Base-by-base conservation (phyloP, 192 early-diverging fungal species). In the Coemansia sp. region DNA sequence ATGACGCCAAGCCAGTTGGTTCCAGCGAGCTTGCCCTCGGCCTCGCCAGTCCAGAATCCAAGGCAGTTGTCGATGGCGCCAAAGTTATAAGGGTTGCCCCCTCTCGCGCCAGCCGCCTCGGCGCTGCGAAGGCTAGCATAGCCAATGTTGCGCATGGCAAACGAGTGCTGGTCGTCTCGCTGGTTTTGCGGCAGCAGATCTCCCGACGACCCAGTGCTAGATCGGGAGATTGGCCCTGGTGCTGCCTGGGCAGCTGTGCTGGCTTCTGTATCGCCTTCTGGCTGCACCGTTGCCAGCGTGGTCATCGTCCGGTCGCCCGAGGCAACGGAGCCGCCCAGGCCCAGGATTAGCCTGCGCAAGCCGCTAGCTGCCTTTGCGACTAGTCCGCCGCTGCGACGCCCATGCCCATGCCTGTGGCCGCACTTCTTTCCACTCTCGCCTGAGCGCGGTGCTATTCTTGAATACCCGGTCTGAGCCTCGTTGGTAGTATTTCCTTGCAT, bases 401-500 rank as follows among this genome's bases (percentile, higher is more conserved):
- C 49, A 39, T 79, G 74, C 17, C 63, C 24, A 46, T 71, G 67
- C 8, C 57, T 46, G 57, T 73, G 74, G 9, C 62, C 58, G 64
- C 68, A 42, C 17, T 46, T 25, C 59, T 65, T 40, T 39, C 47
- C n/a, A 20, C 61, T 39, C 56, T 68, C 67, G 22, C 8, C 46
- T 11, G 22, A 20, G 24, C 4, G 46, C 40, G 76, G 63, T 65
- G 73, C 58, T 17, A 81, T 39, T 14, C 78, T 36, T 62, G 67
- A 25, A 59, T 93, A 90, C 41, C 85, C 91, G 45, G 95, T 99
- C 46, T 90, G 87, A 20, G 87, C 69, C 79, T 99, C 97, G 74
- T 97, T 97, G 19, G 97, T 98, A 0, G 97, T 99, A 62, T 86
- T 84, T 11, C 85, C 91, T 14, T 84, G 68, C 11, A 89, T 80